Evolutionary conservation across 2,329 filamentous ascomycete species (phyloP).

Genomic region (Aspergillus ruber): DNA sequence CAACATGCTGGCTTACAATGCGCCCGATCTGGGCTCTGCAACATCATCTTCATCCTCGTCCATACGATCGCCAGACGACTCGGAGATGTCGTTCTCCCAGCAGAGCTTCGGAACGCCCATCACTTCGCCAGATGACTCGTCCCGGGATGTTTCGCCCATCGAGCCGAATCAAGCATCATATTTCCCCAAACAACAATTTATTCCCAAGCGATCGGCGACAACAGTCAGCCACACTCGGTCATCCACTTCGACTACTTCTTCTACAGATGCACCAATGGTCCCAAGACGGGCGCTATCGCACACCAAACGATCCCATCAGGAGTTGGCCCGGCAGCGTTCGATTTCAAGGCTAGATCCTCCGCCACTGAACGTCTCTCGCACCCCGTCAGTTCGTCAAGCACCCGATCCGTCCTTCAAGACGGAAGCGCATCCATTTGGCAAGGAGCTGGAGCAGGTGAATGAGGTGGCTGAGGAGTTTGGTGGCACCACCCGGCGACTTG

Average conservation of each 20-base stretch:
- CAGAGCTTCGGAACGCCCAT: constrained; percentile 47
- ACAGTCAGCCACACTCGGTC: constrained; percentile 52
- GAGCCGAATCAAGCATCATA: constrained; percentile 47
- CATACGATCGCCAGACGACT: constrained; percentile 62
- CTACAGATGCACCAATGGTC: constrained; percentile 57
- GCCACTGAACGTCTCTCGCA: constrained; percentile 31
- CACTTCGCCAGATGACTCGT: constrained; percentile 43
- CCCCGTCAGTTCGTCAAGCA: constrained; percentile 26
- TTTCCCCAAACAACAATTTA: constrained; percentile 54
- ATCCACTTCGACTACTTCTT: constrained; percentile 36
- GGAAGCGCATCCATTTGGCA: constrained; percentile 67
- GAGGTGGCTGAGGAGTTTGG: constrained; percentile 88
- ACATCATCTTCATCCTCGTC: constrained; percentile 46
- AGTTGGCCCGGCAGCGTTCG: constrained; percentile 63
- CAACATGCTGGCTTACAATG: constrained; percentile 93
- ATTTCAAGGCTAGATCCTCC: constrained; percentile 46
- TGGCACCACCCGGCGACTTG: constrained; percentile 50
- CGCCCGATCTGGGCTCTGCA: constrained; percentile 64
- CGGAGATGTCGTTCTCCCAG: constrained; percentile 47
- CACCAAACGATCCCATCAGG: constrained; percentile 79
- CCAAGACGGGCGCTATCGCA: constrained; percentile 77
- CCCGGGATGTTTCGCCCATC: constrained; percentile 36
- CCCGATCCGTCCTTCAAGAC: constrained; percentile 33
- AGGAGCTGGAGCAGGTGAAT: constrained; percentile 84
- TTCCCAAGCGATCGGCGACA: constrained; percentile 62